Evolutionary conservation across 1,139 yeast species (phyloP).

Genomic region (Trichomonascaceae sp.): DNA sequence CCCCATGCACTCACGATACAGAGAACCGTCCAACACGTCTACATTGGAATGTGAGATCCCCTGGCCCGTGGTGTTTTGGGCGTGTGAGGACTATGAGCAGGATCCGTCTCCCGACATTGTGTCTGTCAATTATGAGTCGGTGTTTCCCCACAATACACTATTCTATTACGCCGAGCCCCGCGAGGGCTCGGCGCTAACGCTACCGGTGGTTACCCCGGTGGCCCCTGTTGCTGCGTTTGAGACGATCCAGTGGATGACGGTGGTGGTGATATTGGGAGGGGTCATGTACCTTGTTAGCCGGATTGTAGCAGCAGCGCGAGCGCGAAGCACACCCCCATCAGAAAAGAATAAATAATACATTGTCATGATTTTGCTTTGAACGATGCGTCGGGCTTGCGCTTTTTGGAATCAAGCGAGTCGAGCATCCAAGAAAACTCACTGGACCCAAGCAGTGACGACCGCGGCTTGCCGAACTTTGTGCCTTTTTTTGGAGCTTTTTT

Average conservation of each 20-base stretch:
- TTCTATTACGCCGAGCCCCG: conserved; percentile 24
- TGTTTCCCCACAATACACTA: conserved; percentile 33
- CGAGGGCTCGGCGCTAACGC: conserved; percentile 13
- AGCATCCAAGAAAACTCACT: conserved; percentile 15
- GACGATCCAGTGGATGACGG: conserved; percentile 23
- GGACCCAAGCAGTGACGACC: conserved; percentile 10
- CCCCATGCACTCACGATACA: conserved; percentile 38
- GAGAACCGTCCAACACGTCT: conserved; percentile 24
- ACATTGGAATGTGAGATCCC: conserved; percentile 16
- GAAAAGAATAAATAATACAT: not conserved
- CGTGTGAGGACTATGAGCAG: conserved; percentile 29
- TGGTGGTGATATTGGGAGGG: conserved; percentile 21
- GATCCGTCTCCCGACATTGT: conserved; percentile 21
- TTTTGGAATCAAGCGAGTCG: conserved; percentile 6
- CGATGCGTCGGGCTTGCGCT: not conserved
- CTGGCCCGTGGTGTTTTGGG: conserved; percentile 36
- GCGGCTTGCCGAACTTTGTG: not conserved
- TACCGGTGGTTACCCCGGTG: conserved; percentile 31
- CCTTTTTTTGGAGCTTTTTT: not conserved
- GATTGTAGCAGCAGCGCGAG: too few species aligned
- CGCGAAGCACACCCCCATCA: not conserved
- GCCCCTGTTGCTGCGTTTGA: conserved; percentile 21
- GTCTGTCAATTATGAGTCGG: conserved; percentile 31
- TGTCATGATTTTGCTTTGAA: conserved; percentile 1
- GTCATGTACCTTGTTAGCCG: conserved; percentile 24